Conservation (phyloP, 1,139 yeast species). For the Yamadazyma triangularis region DNA sequence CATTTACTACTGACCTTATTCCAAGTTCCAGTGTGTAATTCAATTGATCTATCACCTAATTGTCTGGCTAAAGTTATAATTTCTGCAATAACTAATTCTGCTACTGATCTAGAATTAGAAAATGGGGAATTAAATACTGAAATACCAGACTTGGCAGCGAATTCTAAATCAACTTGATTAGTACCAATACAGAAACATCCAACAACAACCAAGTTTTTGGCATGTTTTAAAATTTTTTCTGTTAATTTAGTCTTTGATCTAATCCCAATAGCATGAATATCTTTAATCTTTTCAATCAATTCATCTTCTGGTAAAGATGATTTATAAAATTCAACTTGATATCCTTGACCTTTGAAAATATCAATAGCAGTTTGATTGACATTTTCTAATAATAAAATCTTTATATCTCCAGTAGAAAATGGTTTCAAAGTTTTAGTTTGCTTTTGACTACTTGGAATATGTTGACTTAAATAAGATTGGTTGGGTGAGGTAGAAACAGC, state of each 20-base stretch:
- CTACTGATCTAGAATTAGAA: constrained; percentile 97
- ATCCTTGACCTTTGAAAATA: constrained; percentile 83
- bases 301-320: constrained; percentile 89
- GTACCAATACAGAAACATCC: constrained; percentile 99
- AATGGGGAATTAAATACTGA: constrained; percentile 99
- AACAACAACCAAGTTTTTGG: constrained; percentile 81
- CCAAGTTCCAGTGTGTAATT: constrained; percentile 97
- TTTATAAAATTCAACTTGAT: constrained; percentile 94
- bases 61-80: constrained; percentile 93
- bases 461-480: constrained; percentile 46
- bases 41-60: constrained; percentile 94
- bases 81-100: constrained; percentile 95
- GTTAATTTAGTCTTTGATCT: constrained; percentile 94
- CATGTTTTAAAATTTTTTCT: constrained; percentile 72
- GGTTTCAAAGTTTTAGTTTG: constrained; percentile 75
- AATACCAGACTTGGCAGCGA: constrained; percentile 89
- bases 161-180: constrained; percentile 91
- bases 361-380: constrained; percentile 89
- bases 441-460: constrained; percentile 38
- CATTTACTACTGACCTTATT: constrained; percentile 92
- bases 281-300: constrained; percentile 87
- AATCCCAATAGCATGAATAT: constrained; percentile 95
- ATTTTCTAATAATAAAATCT: constrained; percentile 84
- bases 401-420: constrained; percentile 86
- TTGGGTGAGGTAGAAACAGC: constrained; percentile 78